Evolutionary conservation across 2,329 filamentous ascomycete species (phyloP).

Genomic region (Colletotrichum tanaceti): DNA sequence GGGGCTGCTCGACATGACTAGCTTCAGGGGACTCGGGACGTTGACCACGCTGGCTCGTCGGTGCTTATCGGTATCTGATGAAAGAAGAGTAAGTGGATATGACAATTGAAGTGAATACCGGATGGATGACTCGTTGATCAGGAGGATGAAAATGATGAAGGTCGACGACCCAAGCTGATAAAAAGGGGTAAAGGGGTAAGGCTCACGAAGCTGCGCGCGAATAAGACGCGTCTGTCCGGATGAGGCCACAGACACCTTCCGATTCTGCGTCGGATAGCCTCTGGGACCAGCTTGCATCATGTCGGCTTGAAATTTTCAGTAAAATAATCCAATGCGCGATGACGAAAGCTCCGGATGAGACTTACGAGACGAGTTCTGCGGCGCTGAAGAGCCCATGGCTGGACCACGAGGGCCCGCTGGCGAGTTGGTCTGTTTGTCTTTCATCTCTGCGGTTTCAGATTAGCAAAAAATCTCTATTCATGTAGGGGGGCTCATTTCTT

Average conservation of each 20-base stretch:
- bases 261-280: conserved; percentile 26
- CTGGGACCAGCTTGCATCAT: conserved; percentile 1
- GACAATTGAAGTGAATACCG: not conserved
- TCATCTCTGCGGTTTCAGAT: not conserved
- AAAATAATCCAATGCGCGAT: not conserved
- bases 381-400: not conserved
- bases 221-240: not conserved
- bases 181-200: not conserved
- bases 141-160: not conserved
- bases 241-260: conserved; percentile 23
- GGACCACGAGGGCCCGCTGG: not conserved
- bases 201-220: conserved; percentile 27
- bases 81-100: not conserved
- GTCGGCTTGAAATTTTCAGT: not conserved
- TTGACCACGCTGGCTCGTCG: conserved; percentile 27
- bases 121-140: no score
- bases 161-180: not conserved
- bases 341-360: not conserved
- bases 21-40: conserved; percentile 5
- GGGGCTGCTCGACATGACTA: not conserved
- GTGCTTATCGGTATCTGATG: conserved; percentile 23
- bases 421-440: not conserved
- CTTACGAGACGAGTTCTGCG: conserved; percentile 3
- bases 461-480: not conserved
- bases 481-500: not conserved